A percentile compares a stretch with the other conserved stretches of the same genome.
phyloP scores from a whole-genome alignment of 2,329 filamentous ascomycete species.

The Seiridium unicorne region DNA sequence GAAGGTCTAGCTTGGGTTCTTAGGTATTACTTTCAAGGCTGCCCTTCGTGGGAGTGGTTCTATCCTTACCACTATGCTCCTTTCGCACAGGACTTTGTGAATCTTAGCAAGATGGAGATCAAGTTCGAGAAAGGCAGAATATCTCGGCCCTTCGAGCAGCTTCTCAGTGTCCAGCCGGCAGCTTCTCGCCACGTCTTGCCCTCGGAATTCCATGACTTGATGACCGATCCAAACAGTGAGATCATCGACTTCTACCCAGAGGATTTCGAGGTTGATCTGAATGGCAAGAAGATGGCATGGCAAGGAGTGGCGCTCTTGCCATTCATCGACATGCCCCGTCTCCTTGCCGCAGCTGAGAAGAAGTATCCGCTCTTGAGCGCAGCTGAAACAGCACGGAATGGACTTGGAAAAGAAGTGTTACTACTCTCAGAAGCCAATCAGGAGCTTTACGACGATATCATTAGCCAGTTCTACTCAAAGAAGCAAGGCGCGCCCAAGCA shows the following conservation, averaged over 20 bases:
- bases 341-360: slow-evolving; percentile 77
- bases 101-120: slow-evolving; percentile 75
- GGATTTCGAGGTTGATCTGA: slow-evolving; percentile 89
- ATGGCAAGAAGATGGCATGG: slow-evolving; percentile 98
- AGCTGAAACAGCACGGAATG: slow-evolving; percentile 78
- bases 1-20: slow-evolving; percentile 95
- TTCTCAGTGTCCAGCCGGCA: slow-evolving; percentile 96
- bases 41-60: slow-evolving; percentile 98
- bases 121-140: slow-evolving; percentile 80
- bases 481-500: slow-evolving; percentile 67
- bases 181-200: slow-evolving; percentile 91
- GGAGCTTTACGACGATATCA: slow-evolving; percentile 78
- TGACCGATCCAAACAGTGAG: slow-evolving; percentile 82
- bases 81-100: slow-evolving; percentile 91
- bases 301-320: slow-evolving; percentile 91
- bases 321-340: slow-evolving; percentile 89
- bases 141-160: slow-evolving; percentile 90
- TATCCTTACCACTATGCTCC: slow-evolving; percentile 98
- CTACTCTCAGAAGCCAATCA: slow-evolving; percentile 81
- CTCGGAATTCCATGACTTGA: slow-evolving; percentile 82
- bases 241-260: slow-evolving; percentile 98
- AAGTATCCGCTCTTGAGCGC: slow-evolving; percentile 77
- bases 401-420: slow-evolving; percentile 75
- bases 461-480: slow-evolving; percentile 87
- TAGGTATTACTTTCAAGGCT: slow-evolving; percentile 96